Percentiles rank a stretch among this genome's conserved stretches.
Conservation (phyloP, 1,284 basidiomycete genomes). For the Boletus holoroseus region DNA sequence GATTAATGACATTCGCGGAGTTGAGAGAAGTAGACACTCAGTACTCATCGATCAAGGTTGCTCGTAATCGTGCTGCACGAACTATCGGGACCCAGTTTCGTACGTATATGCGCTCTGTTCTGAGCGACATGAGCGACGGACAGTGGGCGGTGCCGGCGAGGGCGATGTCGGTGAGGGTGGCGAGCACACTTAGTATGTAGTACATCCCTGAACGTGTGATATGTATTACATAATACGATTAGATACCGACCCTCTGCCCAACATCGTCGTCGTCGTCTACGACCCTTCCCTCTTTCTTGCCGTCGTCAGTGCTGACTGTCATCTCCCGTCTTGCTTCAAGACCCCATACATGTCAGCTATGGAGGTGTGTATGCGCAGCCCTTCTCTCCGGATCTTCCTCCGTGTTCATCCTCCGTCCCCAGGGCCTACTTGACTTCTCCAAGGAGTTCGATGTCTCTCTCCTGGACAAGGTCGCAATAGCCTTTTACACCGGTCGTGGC, state of each 20-base stretch:
- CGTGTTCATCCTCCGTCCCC: slow-evolving; percentile 22
- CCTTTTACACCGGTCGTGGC: slow-evolving; percentile 77
- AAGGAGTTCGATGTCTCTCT: slow-evolving; percentile 79
- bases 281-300: slow-evolving; percentile 10
- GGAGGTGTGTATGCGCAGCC: slow-evolving; percentile 32
- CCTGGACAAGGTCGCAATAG: slow-evolving; percentile 81
- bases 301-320: slow-evolving; percentile 10
- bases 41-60: slow-evolving; percentile 6
- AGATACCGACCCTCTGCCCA: slow-evolving; percentile 42
- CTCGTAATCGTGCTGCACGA: slow-evolving; percentile 12
- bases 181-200: background rate
- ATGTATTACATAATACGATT: slow-evolving; percentile 34
- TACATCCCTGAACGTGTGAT: slow-evolving; percentile 21
- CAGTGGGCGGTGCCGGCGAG: background rate
- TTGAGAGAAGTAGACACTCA: slow-evolving; percentile 5
- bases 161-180: background rate
- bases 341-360: slow-evolving; percentile 24
- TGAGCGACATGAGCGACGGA: background rate
- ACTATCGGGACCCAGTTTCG: background rate
- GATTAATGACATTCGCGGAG: slow-evolving; percentile 24
- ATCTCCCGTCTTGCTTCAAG: slow-evolving; percentile 6
- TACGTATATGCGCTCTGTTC: background rate
- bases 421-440: slow-evolving; percentile 85
- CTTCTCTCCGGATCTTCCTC: slow-evolving; percentile 18
- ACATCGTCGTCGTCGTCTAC: slow-evolving; percentile 31